Percentiles rank a stretch among this genome's conserved stretches.
Conservation (phyloP, 768 basidiomycete species). For the Postia placenta region DNA sequence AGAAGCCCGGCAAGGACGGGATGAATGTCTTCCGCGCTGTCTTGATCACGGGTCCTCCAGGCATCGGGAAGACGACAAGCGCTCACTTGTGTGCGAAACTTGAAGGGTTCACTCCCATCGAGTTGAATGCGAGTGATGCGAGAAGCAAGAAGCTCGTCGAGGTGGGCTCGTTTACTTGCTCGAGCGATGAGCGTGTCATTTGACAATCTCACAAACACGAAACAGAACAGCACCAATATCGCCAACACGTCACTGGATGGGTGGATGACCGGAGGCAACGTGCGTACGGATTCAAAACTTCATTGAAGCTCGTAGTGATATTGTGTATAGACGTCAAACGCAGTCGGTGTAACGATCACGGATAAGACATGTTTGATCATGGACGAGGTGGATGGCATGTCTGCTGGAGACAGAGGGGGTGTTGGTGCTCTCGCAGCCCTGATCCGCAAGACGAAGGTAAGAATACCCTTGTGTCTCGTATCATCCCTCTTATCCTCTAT, state of each 20-base stretch:
- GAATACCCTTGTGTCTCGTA: conserved; percentile 3
- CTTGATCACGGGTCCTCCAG: conserved; percentile 89
- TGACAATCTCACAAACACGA: neutral
- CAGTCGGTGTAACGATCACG: conserved; percentile 68
- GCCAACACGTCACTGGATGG: conserved; percentile 86
- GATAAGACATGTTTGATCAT: conserved; percentile 87
- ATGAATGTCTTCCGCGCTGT: conserved; percentile 86
- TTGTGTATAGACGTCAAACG: conserved; percentile 58
- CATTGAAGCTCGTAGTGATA: neutral
- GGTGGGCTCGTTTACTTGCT: conserved; percentile 32
- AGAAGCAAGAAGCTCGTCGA: conserved; percentile 96
- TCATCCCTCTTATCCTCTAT: neutral
- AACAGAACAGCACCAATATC: conserved; percentile 82
- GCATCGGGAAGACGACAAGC: conserved; percentile 96
- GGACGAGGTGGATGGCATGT: conserved; percentile 99
- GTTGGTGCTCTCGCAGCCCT: conserved; percentile 88
- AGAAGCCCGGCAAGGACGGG: conserved; percentile 88
- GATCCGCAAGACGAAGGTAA: conserved; percentile 88
- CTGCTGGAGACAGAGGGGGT: conserved; percentile 93
- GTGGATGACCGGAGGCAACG: conserved; percentile 60
- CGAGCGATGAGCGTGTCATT: no score
- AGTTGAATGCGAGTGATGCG: conserved; percentile 93
- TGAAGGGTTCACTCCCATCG: conserved; percentile 90
- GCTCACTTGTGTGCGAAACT: conserved; percentile 89
- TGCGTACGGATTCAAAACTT: no score